These are phyloP conservation scores for Buddleja alternifolia DNA, from an alignment of 257 asterid species.

Conservation along the genomic window DNA sequence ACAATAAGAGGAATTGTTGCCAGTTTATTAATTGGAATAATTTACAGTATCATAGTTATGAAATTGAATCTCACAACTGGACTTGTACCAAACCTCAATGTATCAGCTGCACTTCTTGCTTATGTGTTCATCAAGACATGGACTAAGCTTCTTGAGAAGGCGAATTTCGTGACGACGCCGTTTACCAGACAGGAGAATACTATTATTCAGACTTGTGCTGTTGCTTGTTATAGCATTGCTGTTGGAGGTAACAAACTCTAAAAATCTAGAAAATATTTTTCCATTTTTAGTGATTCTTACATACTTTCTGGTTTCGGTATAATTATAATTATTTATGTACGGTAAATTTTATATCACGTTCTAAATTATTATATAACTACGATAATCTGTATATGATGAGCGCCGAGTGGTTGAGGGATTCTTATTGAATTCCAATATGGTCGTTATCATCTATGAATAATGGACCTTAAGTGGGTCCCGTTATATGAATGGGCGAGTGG, in stretches of 20 bases:
- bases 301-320: no score
- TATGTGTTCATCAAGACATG: constrained; percentile 57
- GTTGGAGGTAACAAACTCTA: constrained; percentile 46
- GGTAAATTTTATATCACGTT: no score
- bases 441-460: no score
- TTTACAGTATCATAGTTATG: constrained; percentile 63
- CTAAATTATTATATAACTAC: no score
- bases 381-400: no score
- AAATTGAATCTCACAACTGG: constrained; percentile 69
- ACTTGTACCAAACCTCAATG: constrained; percentile 67
- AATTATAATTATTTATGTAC: no score
- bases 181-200: constrained; percentile 69
- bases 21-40: constrained; percentile 53
- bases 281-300: no score
- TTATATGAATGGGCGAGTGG: no score
- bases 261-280: not conserved
- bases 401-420: no score
- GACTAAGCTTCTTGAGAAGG: constrained; percentile 55
- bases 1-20: constrained; percentile 57
- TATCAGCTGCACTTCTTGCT: constrained; percentile 73
- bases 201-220: constrained; percentile 62
- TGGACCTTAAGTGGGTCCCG: no score
- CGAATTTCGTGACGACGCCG: constrained; percentile 49
- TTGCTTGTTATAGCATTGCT: constrained; percentile 68
- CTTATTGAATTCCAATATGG: no score